phyloP scores from a whole-genome alignment of 352 stramenopile species.

The Phytophthora melonis region DNA sequence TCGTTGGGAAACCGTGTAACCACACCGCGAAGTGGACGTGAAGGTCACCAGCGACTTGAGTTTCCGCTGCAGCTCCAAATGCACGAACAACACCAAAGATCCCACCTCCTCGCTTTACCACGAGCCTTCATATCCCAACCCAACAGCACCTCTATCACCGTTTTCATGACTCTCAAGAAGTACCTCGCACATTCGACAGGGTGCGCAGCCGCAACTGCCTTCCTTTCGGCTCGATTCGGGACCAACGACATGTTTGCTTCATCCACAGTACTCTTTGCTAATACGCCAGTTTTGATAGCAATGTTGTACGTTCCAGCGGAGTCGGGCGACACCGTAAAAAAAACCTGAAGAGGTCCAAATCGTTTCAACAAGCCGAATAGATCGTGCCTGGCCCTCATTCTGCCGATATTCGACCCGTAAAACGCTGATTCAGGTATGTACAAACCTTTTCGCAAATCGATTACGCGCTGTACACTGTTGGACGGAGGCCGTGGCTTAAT shows the following conservation, averaged over 20 bases:
- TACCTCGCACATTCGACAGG: slow-evolving; percentile 43
- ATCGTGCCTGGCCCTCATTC: slow-evolving; percentile 15
- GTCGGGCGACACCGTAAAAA: slow-evolving; percentile 42
- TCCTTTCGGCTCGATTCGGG: slow-evolving; percentile 12
- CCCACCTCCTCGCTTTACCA: background rate
- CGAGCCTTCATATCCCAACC: slow-evolving; percentile 15
- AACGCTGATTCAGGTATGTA: slow-evolving; percentile 19
- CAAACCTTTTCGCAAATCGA: slow-evolving; percentile 35
- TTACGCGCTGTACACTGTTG: slow-evolving; percentile 7
- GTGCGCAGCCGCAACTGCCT: slow-evolving; percentile 17
- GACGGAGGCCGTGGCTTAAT: too few relatives aligned
- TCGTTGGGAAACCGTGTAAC: too few relatives aligned
- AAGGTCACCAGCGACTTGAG: slow-evolving; percentile 10
- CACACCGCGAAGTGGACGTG: too few relatives aligned
- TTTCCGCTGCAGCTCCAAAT: slow-evolving; percentile 34
- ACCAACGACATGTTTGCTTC: background rate
- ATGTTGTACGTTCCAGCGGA: slow-evolving; percentile 17
- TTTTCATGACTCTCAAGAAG: slow-evolving; percentile 31
- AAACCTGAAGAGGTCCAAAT: slow-evolving; percentile 33
- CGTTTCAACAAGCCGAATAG: slow-evolving; percentile 38
- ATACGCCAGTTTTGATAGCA: background rate
- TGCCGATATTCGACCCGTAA: slow-evolving; percentile 32
- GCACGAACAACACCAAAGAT: slow-evolving; percentile 41
- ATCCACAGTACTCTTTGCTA: background rate
- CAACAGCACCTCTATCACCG: slow-evolving; percentile 19